Evolutionary conservation across 2,329 filamentous ascomycete species (phyloP), one percentile per base, ranked within the genome.

Genomic region (Didymella lethalis): DNA sequence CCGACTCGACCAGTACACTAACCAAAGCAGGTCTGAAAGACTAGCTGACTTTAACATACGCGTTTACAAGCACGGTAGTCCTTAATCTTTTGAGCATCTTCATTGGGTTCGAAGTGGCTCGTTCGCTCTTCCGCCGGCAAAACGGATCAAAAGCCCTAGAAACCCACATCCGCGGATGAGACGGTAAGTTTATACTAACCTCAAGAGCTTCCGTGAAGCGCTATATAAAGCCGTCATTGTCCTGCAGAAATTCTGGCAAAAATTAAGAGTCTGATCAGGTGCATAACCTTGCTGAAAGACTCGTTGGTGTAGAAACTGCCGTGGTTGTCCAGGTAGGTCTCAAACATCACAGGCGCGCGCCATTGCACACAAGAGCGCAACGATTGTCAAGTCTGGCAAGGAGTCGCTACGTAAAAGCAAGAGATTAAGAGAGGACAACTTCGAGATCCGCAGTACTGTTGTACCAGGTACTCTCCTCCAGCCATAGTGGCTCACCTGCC

Each of bases 401-500:
- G 29, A 11, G 11, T 1, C 10, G 8, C 29, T 31, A 31, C 29
- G 8, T 11, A 12, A 11, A 3, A n/a, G 14, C 32, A 38, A 48
- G 44, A 48, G 38, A 23, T 45, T 36, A 52, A 36, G 49, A 49
- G 7, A 32, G 8, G 31, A 4, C 28, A 10, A 29, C 28, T 32
- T 32, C 31, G 12, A 32, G 31, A 16, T 16, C 4, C 16, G 10
- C 29, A 31, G 2, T 16, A 16, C 12, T 41, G 25, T 41, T 41
- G 32, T 41, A 20, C 20, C 14, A 40, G 46, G 53, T 51, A 32
- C 47, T 51, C 47, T 47, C 32, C 23, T 16, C 32, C 48, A 52
- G 54, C 43, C 48, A 51, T 48, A 43, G 54, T 51, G 54, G 54
- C 54, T 52, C 23, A 26, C 38, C 25, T 10, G 18, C 36, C 36